Conservation (phyloP, 2,329 filamentous ascomycete species). For the Xylariaceae sp. region DNA sequence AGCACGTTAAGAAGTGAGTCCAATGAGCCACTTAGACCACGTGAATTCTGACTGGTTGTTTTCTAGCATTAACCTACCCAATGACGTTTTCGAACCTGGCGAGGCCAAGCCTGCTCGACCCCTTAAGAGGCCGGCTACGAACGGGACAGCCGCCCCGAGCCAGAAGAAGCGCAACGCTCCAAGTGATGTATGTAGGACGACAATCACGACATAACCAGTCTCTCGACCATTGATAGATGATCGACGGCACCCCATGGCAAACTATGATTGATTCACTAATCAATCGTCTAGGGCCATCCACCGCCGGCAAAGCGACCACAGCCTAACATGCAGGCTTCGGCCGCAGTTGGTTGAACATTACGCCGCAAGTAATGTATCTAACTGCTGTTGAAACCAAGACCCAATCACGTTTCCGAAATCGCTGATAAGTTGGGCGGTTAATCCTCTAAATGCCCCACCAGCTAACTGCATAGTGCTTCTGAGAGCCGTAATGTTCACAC, state of each 20-base stretch:
- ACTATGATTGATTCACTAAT: constrained; percentile 23
- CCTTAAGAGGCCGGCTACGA: constrained; percentile 44
- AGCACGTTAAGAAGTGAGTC: constrained; percentile 80
- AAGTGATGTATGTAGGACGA: constrained; percentile 32
- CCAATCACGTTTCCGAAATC: neutral
- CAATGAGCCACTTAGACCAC: constrained; percentile 5
- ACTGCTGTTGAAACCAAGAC: neutral
- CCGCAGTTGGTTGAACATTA: constrained; percentile 27
- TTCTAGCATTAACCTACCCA: constrained; percentile 75
- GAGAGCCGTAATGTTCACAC: neutral
- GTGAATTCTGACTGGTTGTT: constrained; percentile 21
- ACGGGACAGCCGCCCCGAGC: constrained; percentile 31
- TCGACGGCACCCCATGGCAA: constrained; percentile 10
- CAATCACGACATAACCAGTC: constrained; percentile 22
- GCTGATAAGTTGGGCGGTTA: neutral
- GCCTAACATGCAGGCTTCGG: constrained; percentile 20
- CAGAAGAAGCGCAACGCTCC: constrained; percentile 48
- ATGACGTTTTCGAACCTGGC: constrained; percentile 80
- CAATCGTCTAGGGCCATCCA: constrained; percentile 22
- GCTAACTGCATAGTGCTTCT: neutral
- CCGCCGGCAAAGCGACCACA: constrained; percentile 34
- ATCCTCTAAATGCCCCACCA: neutral
- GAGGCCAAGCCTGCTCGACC: constrained; percentile 65
- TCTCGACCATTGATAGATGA: constrained; percentile 20
- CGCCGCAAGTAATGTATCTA: neutral